phyloP scores from a whole-genome alignment of 2,329 filamentous ascomycete genomes.

The Trichoderma aggressivum region DNA sequence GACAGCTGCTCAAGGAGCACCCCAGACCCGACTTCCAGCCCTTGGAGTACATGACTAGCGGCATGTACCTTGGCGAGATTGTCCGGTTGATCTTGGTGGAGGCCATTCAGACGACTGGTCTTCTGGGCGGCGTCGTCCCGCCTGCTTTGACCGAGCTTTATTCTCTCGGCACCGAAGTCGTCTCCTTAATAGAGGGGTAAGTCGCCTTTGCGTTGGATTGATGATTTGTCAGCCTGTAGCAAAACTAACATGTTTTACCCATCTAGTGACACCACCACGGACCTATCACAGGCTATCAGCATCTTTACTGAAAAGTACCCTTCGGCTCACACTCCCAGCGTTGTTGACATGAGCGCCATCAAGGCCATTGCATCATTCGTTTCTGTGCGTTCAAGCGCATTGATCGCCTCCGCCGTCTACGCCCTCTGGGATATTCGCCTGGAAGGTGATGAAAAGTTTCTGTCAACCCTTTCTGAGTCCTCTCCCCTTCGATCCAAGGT shows the following conservation, averaged over 20 bases:
- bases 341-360: constrained; percentile 50
- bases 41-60: constrained; percentile 60
- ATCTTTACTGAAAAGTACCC: constrained; percentile 52
- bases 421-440: constrained; percentile 57
- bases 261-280: constrained; percentile 43
- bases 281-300: constrained; percentile 43
- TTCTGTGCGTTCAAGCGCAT: constrained; percentile 55
- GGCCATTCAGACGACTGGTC: constrained; percentile 51
- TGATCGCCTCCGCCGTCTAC: constrained; percentile 58
- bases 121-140: constrained; percentile 57
- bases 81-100: constrained; percentile 57
- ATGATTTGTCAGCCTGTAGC: not conserved
- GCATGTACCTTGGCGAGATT: constrained; percentile 65
- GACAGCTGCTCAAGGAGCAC: constrained; percentile 49
- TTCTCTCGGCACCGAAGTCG: constrained; percentile 57
- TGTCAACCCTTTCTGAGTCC: constrained; percentile 28
- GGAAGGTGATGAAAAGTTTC: constrained; percentile 42
- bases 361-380: constrained; percentile 53
- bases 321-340: constrained; percentile 38
- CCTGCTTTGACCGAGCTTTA: constrained; percentile 51
- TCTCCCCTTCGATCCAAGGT: constrained; percentile 42
- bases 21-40: constrained; percentile 59
- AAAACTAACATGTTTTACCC: constrained; percentile 23
- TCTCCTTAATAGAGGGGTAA: constrained; percentile 57
- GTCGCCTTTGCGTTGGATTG: constrained; percentile 24